These are phyloP conservation scores for Chaetomium fimeti DNA, from an alignment of 495 filamentous ascomycete genomes.

Conservation along the genomic window DNA sequence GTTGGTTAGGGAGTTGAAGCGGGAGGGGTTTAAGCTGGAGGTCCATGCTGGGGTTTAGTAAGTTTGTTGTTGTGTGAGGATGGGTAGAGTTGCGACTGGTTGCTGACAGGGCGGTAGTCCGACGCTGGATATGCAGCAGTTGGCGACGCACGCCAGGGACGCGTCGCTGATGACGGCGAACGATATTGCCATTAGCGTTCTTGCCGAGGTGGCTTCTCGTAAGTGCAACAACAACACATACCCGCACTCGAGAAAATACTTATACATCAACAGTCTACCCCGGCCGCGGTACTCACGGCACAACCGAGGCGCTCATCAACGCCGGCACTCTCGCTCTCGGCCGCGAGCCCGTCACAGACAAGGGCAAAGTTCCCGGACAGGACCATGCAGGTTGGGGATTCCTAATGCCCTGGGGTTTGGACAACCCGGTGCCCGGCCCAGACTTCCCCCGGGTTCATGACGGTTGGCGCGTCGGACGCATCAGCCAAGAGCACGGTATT, in stretches of 20 bases:
- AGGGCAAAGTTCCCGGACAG: slow-evolving; percentile 33
- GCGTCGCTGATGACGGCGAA: slow-evolving; percentile 40
- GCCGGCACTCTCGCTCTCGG: slow-evolving; percentile 72
- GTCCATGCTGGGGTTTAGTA: slow-evolving; percentile 42
- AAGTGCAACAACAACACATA: background rate
- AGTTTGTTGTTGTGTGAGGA: slow-evolving; percentile 5
- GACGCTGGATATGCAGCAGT: slow-evolving; percentile 76
- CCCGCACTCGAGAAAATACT: background rate
- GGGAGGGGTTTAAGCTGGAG: slow-evolving; percentile 30
- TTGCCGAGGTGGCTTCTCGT: slow-evolving; percentile 62
- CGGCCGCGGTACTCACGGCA: slow-evolving; percentile 45
- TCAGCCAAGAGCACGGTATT: slow-evolving; percentile 68
- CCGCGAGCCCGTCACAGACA: slow-evolving; percentile 53
- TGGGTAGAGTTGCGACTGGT: no score
- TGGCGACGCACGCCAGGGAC: slow-evolving; percentile 64
- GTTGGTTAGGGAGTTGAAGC: slow-evolving; percentile 21
- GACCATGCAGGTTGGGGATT: slow-evolving; percentile 71
- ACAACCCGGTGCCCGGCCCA: slow-evolving; percentile 33
- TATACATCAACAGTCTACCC: slow-evolving; percentile 54
- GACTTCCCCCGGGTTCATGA: slow-evolving; percentile 45
- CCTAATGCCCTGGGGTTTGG: slow-evolving; percentile 58
- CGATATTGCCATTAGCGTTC: slow-evolving; percentile 65
- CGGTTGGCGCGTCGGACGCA: slow-evolving; percentile 61
- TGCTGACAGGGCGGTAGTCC: slow-evolving; percentile 53
- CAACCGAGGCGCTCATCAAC: slow-evolving; percentile 67